Conservation (phyloP, 2,329 filamentous ascomycete species). For the Calonectria montana region DNA sequence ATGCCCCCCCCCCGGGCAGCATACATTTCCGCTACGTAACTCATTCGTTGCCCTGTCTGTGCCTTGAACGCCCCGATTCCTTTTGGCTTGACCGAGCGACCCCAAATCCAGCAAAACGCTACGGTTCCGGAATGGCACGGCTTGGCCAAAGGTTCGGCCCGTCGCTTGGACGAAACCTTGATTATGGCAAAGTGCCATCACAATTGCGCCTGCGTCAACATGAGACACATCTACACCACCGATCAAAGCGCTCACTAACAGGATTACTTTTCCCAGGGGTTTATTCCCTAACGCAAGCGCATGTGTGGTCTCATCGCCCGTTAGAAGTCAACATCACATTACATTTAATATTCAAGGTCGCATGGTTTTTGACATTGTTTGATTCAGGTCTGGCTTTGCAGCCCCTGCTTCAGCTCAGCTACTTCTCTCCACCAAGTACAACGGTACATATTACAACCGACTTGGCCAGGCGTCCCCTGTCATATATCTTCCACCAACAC, state of each 20-base stretch:
- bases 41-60: neutral
- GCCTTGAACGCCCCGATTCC: neutral
- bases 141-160: constrained; percentile 36
- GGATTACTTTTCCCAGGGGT: neutral
- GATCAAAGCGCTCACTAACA: neutral
- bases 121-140: neutral
- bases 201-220: neutral
- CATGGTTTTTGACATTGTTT: constrained; percentile 36
- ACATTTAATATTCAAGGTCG: neutral
- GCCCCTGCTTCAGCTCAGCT: constrained; percentile 31
- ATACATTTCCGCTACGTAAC: neutral
- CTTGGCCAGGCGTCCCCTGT: constrained; percentile 33
- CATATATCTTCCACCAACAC: constrained; percentile 21
- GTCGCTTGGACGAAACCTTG: constrained; percentile 32
- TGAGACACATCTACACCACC: neutral
- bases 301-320: too few relatives aligned
- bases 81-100: neutral
- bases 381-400: constrained; percentile 36
- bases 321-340: neutral
- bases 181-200: neutral
- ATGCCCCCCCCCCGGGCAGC: neutral
- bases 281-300: neutral
- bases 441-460: constrained; percentile 22
- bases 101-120: neutral
- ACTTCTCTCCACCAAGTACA: constrained; percentile 15